A percentile compares a stretch with the other conserved stretches of the same genome.
Conservation (phyloP, 148 eudicot genomes). For the Heliamphora exappendiculata region DNA sequence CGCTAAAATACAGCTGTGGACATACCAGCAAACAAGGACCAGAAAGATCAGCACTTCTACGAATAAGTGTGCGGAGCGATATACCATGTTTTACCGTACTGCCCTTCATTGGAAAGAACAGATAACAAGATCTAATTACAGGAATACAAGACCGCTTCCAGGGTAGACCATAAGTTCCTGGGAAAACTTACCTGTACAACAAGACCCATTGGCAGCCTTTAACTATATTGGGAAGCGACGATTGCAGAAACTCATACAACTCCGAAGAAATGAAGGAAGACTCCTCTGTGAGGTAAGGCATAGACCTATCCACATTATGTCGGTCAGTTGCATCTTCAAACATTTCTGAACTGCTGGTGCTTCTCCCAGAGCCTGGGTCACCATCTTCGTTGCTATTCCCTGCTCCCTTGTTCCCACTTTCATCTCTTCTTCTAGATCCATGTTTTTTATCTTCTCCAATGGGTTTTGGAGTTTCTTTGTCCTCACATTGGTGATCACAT, state of each 20-base stretch:
- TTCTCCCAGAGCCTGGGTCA: slow-evolving; percentile 29
- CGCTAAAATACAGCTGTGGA: not conserved
- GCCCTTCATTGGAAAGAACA: slow-evolving; percentile 82
- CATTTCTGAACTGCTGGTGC: slow-evolving; percentile 35
- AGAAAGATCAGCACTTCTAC: slow-evolving; percentile 65
- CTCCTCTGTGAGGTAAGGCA: slow-evolving; percentile 61
- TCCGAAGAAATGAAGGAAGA: slow-evolving; percentile 57
- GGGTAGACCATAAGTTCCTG: not conserved
- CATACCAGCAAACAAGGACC: slow-evolving; percentile 93
- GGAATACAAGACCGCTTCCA: not conserved
- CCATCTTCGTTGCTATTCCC: slow-evolving; percentile 12
- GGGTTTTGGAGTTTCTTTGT: slow-evolving; percentile 15
- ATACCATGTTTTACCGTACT: slow-evolving; percentile 92
- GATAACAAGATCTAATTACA: slow-evolving; percentile 15
- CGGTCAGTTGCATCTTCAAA: slow-evolving; percentile 64
- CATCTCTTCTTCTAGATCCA: slow-evolving; percentile 27
- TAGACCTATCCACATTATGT: slow-evolving; percentile 32
- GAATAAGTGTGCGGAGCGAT: slow-evolving; percentile 85
- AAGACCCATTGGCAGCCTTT: slow-evolving; percentile 94
- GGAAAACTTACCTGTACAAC: slow-evolving; percentile 65
- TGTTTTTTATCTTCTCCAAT: slow-evolving; percentile 23
- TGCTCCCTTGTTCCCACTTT: slow-evolving; percentile 4
- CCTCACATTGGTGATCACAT: slow-evolving; percentile 22
- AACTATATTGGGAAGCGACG: slow-evolving; percentile 84
- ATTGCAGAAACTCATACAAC: slow-evolving; percentile 61